Evolutionary conservation across 768 basidiomycete species (phyloP), one percentile per base, ranked within the genome.

Genomic region (Galerina sulciceps): DNA sequence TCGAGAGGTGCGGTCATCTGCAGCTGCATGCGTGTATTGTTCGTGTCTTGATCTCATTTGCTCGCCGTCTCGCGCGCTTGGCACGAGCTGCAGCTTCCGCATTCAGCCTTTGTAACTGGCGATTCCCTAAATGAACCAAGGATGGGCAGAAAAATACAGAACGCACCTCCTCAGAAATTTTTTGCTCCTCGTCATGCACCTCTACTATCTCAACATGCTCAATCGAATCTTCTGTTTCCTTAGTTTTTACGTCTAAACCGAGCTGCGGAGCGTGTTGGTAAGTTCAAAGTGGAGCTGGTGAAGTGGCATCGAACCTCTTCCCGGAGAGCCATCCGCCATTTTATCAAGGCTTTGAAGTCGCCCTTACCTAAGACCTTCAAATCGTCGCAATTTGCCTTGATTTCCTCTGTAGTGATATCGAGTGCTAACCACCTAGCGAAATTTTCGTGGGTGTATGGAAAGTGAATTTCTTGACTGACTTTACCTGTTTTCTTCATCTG

Each of bases 1-100:
- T 98, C 97, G 64, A 96, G 78, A n/a, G 97, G 97, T 17, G 94
- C 94, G 11, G 91, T 93, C 97, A 99, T 99, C 69, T 93, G 90
- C 45, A 99, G 81, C 71, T 99, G 97, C 86, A 99, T 91, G 52
- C 96, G 90, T 94, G 93, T 40, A 99, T 88, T 1, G 94, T 92
- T 63, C 90, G 86, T 26, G 84, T 81, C 75, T 91, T 93, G 68
- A 91, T 79, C 76, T 99, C 97, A 73, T 98, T 98, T 2, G 89
- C 86, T 36, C 87, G 84, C 53, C 94, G 85, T 53, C 91, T 84
- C 65, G 93, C 91, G 8, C 91, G 89, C 71, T 94, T 94, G 40
- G 83, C 71, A 46, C 88, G 85, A 26, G 88, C 84, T 40, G 82
- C 79, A 31, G 85, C 88, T 74, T 93, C 95, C 1, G 83, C 80